Conservation (phyloP, 106 monocot species). For the Allium cepa region DNA sequence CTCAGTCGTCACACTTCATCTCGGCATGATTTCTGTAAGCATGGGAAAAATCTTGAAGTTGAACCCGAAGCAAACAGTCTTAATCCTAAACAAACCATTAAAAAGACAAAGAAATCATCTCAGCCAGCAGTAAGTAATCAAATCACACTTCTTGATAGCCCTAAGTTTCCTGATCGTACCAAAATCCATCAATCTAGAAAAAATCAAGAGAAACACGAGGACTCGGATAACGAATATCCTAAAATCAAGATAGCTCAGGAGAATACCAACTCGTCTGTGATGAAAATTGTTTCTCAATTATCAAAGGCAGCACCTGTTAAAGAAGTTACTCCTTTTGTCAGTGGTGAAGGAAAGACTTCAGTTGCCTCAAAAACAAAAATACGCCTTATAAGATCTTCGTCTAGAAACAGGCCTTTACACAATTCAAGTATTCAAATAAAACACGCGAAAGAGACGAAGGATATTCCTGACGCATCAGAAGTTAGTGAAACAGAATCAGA, state of each 20-base stretch:
- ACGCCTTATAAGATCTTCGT: conserved; percentile 3
- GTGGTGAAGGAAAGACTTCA: conserved; percentile 13
- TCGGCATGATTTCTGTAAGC: conserved; percentile 69
- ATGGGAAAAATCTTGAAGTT: conserved; percentile 30
- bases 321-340: background rate
- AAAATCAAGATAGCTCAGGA: too few species aligned
- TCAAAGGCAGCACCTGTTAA: conserved; percentile 4
- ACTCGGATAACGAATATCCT: background rate
- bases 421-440: conserved; percentile 2
- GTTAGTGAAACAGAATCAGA: background rate
- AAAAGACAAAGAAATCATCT: background rate
- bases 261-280: background rate
- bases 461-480: background rate
- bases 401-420: conserved; percentile 6
- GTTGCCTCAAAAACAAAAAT: conserved; percentile 11
- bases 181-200: background rate
- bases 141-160: background rate
- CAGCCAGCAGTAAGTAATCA: background rate
- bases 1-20: conserved; percentile 42
- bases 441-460: background rate
- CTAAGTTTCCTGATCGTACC: conserved; percentile 2
- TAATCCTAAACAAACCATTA: conserved; percentile 1
- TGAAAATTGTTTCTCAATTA: conserved; percentile 4
- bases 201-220: background rate
- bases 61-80: conserved; percentile 16